phyloP scores from a whole-genome alignment of 768 basidiomycete genomes.

The Boletus subparvulus region DNA sequence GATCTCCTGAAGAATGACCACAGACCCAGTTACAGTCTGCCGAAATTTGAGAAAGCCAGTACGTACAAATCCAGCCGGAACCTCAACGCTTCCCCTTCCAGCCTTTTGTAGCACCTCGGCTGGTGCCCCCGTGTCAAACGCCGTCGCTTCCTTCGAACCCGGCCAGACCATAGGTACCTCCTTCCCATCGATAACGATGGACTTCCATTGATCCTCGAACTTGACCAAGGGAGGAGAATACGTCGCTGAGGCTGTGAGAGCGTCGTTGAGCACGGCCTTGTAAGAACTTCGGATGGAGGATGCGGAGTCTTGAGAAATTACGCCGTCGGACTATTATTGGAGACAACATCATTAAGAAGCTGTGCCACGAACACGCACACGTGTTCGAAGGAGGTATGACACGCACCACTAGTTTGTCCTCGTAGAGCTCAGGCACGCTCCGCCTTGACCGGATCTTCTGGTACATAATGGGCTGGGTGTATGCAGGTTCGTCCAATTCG shows the following conservation, averaged over 20 bases:
- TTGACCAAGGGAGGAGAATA: constrained; percentile 54
- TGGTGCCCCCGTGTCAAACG: constrained; percentile 70
- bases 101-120: constrained; percentile 51
- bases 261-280: constrained; percentile 60
- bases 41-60: not conserved
- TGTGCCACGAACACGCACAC: not conserved
- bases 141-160: constrained; percentile 47
- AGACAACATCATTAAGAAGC: not conserved
- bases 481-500: constrained; percentile 82
- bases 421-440: constrained; percentile 80
- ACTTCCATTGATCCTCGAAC: constrained; percentile 66
- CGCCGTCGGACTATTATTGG: constrained; percentile 23
- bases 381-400: not conserved
- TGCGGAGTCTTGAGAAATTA: constrained; percentile 53
- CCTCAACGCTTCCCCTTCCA: constrained; percentile 66
- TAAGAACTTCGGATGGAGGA: constrained; percentile 52
- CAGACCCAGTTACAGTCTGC: not conserved
- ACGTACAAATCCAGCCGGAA: constrained; percentile 65
- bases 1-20: constrained; percentile 52
- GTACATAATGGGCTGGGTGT: constrained; percentile 92
- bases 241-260: constrained; percentile 50
- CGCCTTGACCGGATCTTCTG: constrained; percentile 74
- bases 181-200: constrained; percentile 9
- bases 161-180: constrained; percentile 52
- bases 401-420: constrained; percentile 71